Evolutionary conservation across 169 alveolate species (phyloP), one percentile per base, ranked within the genome.

Genomic region (Eimeria maxima): DNA sequence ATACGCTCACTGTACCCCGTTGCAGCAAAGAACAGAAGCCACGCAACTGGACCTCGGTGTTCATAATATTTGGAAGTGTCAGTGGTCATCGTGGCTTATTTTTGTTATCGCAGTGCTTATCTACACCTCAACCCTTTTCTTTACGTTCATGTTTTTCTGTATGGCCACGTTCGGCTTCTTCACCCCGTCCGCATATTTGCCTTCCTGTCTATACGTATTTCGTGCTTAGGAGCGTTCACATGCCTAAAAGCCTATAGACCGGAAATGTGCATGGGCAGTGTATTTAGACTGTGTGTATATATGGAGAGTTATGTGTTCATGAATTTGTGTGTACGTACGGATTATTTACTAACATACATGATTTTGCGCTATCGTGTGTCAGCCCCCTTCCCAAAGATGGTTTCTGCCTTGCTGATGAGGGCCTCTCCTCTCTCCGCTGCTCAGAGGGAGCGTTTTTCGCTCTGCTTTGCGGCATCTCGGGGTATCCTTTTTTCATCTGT

Each of bases 391-490:
- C 60, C 42, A 33, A 44, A 44, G 42, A 78, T 78, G 89, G 63
- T 50, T 4, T 38, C 44, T 3, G 22, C 90, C 22, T 33, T 29
- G 44, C 65, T 81, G n/a, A 29, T 8, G 89, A n/a, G 89, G 38
- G 65, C 63, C 65, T 10, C 10, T 29, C 89, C 89, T 24, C 67
- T 78, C 11, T 45, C 57, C 4, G 65, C 57, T n/a, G 22, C 57
- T 38, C 89, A 45, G 14, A 50, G 44, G 2, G 44, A 20, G 5
- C 89, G 67, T n/a, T 20, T 10, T 7, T 78, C 89, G 22, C 65
- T 78, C 42, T 78, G 89, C 69, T 78, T 44, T 67, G 44, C 89
- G 10, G 89, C 89, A 10, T 42, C 89, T 45, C 57, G 63, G 24
- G 89, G 89, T 42, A 78, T 78, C 27, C 18, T 78, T 27, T n/a